Evolutionary conservation across 352 stramenopile species (phyloP).

Genomic region (Pythium coloratum): DNA sequence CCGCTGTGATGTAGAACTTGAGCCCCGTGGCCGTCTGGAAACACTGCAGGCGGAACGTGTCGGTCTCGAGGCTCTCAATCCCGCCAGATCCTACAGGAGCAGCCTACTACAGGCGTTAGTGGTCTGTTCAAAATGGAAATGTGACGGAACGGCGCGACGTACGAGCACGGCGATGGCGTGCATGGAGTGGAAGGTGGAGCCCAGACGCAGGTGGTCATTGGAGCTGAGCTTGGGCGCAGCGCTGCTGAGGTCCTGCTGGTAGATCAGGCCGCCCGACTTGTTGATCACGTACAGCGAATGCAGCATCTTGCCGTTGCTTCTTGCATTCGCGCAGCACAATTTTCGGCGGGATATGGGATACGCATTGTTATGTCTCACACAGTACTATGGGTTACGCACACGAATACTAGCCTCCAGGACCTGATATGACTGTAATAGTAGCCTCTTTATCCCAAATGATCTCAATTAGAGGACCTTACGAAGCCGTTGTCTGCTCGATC

Average conservation of each 20-base stretch:
- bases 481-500: background rate
- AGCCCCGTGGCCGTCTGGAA: constrained; percentile 91
- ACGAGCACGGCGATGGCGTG: constrained; percentile 89
- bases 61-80: constrained; percentile 91
- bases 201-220: constrained; percentile 92
- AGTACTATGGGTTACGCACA: background rate
- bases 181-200: constrained; percentile 95
- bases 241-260: constrained; percentile 90
- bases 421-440: constrained; percentile 7
- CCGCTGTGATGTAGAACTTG: constrained; percentile 94
- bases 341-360: background rate
- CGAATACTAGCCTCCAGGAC: background rate
- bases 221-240: constrained; percentile 83
- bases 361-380: constrained; percentile 12
- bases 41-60: constrained; percentile 91
- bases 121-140: background rate
- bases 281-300: constrained; percentile 95
- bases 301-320: constrained; percentile 56
- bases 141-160: background rate
- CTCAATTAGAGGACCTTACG: constrained; percentile 20
- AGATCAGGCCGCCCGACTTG: constrained; percentile 92
- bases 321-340: constrained; percentile 1
- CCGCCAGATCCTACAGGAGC: constrained; percentile 81
- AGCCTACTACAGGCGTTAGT: constrained; percentile 36
- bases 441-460: background rate